Evolutionary conservation across 1,139 yeast genomes (phyloP), one percentile per base, ranked within the genome.

Genomic region (Lodderomyces elongisporus): DNA sequence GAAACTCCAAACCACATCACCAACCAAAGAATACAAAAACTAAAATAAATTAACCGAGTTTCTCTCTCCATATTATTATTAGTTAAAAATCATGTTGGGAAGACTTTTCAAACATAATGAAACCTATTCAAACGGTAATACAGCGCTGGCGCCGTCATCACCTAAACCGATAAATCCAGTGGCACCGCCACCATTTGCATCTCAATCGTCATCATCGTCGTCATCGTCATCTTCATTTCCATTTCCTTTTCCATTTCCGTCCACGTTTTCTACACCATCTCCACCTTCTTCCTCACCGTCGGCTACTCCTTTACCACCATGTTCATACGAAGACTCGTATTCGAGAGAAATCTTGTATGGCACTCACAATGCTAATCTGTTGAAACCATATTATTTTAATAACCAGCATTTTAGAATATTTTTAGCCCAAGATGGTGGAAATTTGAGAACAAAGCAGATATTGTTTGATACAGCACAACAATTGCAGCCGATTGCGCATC

Each of bases 361-460:
- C 3, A 58, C 66, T n/a, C 52, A 57, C 28, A 60, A 60, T 33
- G 48, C 56, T 14, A 41, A 49, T 32, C 56, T 51, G 27, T 40
- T 62, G 20, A 47, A 49, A 37, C 63, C 66, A 0, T 51, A 38
- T 42, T 59, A 56, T 21, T 46, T 70, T 24, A 62, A 62, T 36
- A 44, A 50, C 16, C 56, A 59, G 32, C 52, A 55, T 12, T 71
- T 69, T 47, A 52, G 80, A 25, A 48, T 74, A 21, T 48, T 74
- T 3, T 56, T 74, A 28, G 54, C 75, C 7, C 79, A 74, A 47
- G 80, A 74, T 46, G 77, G 74, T 3, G 77, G 77, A 0, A 66
- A 52, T 40, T 43, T 74, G 6, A 49, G 78, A 13, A 51, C 67
- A 2, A 74, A 71, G 40, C 77, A 70, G 44, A 63, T 68, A 4